Evolutionary conservation across 805 yeast genomes (phyloP).

Genomic region (Candida maris): DNA sequence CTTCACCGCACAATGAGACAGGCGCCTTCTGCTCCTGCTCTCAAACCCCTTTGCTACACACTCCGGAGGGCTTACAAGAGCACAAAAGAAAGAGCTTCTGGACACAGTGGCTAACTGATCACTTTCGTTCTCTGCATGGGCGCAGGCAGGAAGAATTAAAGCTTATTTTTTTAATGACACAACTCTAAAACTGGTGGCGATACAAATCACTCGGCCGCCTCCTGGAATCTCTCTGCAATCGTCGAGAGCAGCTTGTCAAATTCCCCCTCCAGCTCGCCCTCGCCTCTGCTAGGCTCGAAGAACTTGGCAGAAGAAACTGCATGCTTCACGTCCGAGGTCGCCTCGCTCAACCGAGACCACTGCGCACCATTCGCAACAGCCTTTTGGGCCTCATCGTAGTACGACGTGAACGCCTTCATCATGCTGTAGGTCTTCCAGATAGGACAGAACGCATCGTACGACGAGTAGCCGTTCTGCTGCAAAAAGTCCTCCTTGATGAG

Average conservation of each 20-base stretch:
- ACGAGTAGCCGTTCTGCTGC: conserved; percentile 98
- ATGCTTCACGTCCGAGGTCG: conserved; percentile 89
- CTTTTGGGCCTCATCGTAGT: conserved; percentile 96
- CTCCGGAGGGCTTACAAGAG: too few relatives aligned
- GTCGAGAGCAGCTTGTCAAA: conserved; percentile 70
- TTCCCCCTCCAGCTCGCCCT: conserved; percentile 68
- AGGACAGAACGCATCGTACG: conserved; percentile 98
- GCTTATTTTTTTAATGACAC: too few relatives aligned
- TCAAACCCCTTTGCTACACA: too few relatives aligned
- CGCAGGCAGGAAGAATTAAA: too few relatives aligned
- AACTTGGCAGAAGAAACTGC: conserved; percentile 92
- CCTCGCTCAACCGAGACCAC: conserved; percentile 90
- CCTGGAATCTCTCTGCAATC: conserved; percentile 90
- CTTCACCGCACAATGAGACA: too few relatives aligned
- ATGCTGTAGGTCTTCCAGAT: conserved; percentile 97
- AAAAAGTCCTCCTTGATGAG: conserved; percentile 96
- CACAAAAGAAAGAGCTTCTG: too few relatives aligned
- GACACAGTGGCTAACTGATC: too few relatives aligned
- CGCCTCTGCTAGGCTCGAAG: conserved; percentile 92
- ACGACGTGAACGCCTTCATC: conserved; percentile 93
- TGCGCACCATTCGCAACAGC: conserved; percentile 90
- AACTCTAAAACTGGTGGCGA: too few relatives aligned
- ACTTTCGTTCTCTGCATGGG: too few relatives aligned
- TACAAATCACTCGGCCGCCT: conserved; percentile 89
- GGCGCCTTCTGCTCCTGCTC: too few relatives aligned